phyloP scores from a whole-genome alignment of 1,284 basidiomycete genomes.

The Pyrrhoderma lamaoense region DNA sequence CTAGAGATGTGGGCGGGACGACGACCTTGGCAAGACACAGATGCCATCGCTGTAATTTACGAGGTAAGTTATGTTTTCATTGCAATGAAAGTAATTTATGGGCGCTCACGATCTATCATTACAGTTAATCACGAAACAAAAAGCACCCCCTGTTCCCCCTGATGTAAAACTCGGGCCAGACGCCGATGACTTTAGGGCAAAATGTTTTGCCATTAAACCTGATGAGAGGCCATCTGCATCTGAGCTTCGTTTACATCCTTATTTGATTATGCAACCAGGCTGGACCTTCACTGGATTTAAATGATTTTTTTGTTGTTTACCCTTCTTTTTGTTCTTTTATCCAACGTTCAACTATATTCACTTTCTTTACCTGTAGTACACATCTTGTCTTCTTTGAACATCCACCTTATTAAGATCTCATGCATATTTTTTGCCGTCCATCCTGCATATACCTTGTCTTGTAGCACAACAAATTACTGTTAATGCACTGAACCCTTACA shows the following conservation, averaged over 20 bases:
- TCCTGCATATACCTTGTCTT: background rate
- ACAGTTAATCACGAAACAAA: conserved; percentile 75
- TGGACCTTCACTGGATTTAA: conserved; percentile 73
- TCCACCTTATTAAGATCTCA: background rate
- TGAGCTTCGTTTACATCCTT: conserved; percentile 79
- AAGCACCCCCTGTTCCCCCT: conserved; percentile 84
- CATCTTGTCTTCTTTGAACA: background rate
- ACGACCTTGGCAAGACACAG: conserved; percentile 88
- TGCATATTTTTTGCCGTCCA: background rate
- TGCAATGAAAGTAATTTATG: background rate
- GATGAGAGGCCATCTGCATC: conserved; percentile 79
- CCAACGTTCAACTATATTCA: conserved; percentile 3
- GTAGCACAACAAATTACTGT: conserved; percentile 1
- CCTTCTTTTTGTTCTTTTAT: conserved; percentile 5
- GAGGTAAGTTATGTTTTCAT: conserved; percentile 46
- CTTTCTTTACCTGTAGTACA: conserved; percentile 3
- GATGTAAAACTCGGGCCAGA: conserved; percentile 70
- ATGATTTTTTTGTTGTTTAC: conserved; percentile 21
- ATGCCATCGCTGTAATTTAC: conserved; percentile 89
- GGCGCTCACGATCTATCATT: background rate
- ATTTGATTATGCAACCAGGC: conserved; percentile 65
- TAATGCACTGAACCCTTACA: conserved; percentile 3
- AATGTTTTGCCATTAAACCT: conserved; percentile 90
- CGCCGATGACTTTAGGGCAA: conserved; percentile 81
- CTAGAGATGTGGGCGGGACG: conserved; percentile 97